phyloP scores from a whole-genome alignment of 768 basidiomycete genomes.

The Leccinum arenicola region DNA sequence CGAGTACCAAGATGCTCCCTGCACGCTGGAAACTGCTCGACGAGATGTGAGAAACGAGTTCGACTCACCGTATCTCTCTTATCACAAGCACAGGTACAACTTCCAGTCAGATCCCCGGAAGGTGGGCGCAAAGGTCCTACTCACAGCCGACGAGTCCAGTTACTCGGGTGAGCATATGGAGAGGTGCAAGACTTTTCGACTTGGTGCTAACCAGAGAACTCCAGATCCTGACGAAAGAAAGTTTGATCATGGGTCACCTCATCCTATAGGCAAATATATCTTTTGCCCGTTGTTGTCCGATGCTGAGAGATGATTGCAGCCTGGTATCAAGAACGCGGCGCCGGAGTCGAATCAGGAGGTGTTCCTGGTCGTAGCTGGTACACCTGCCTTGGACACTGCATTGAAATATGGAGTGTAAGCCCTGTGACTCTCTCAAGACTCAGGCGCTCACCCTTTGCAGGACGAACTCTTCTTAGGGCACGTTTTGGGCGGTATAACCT shows the following conservation, averaged over 20 bases:
- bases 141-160: slow-evolving; percentile 64
- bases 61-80: slow-evolving; percentile 7
- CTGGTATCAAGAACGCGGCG: slow-evolving; percentile 79
- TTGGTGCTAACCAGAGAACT: not conserved
- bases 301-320: slow-evolving; percentile 41
- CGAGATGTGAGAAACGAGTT: slow-evolving; percentile 48
- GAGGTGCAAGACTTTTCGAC: not conserved
- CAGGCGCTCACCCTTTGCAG: slow-evolving; percentile 33
- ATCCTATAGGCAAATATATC: slow-evolving; percentile 61
- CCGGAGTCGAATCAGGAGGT: slow-evolving; percentile 51
- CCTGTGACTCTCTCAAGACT: not conserved
- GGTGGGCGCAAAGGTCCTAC: slow-evolving; percentile 58
- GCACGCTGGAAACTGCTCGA: slow-evolving; percentile 50
- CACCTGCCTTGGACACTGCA: slow-evolving; percentile 76
- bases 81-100: slow-evolving; percentile 50
- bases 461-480: slow-evolving; percentile 69
- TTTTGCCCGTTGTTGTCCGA: not conserved
- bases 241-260: slow-evolving; percentile 68
- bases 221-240: slow-evolving; percentile 34
- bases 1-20: slow-evolving; percentile 57
- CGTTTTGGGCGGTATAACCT: slow-evolving; percentile 70
- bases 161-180: slow-evolving; percentile 48
- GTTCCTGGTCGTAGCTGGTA: slow-evolving; percentile 78
- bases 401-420: slow-evolving; percentile 72
- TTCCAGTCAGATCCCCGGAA: slow-evolving; percentile 69